Conservation (phyloP, 495 filamentous ascomycete genomes). For the Neurospora intermedia region DNA sequence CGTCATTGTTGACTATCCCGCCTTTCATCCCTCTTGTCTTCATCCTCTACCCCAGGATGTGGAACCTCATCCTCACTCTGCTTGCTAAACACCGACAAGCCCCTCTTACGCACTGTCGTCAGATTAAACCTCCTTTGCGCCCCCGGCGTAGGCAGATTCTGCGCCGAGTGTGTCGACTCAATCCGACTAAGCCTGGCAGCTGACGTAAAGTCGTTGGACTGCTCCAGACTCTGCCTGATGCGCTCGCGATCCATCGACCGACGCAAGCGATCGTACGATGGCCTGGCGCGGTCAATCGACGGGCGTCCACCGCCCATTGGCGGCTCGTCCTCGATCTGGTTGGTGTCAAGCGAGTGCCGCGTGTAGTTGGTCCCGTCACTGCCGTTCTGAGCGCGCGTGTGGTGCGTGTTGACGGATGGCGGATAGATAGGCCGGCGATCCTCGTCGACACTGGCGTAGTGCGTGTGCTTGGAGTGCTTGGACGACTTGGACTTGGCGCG, state of each 20-base stretch:
- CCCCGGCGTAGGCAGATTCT: not conserved
- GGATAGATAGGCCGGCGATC: conserved; percentile 85
- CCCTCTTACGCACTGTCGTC: conserved; percentile 23
- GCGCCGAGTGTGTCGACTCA: conserved; percentile 56
- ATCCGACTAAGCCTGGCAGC: conserved; percentile 73
- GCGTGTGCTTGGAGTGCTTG: conserved; percentile 45
- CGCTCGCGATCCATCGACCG: conserved; percentile 53
- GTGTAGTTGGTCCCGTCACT: conserved; percentile 93
- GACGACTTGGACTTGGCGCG: conserved; percentile 24
- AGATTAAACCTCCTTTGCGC: conserved; percentile 23
- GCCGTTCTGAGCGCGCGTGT: conserved; percentile 76
- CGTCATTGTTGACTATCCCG: not conserved
- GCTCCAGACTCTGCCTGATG: conserved; percentile 68
- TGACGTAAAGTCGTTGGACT: conserved; percentile 80
- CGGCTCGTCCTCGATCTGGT: conserved; percentile 21
- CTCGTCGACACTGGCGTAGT: conserved; percentile 58
- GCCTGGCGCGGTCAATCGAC: conserved; percentile 59
- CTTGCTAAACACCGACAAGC: conserved; percentile 26
- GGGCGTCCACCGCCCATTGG: conserved; percentile 25
- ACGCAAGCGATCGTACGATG: conserved; percentile 69
- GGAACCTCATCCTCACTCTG: conserved; percentile 14
- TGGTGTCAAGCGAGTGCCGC: conserved; percentile 36
- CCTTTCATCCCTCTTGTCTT: not conserved
- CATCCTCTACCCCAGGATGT: not conserved
- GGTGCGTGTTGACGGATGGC: conserved; percentile 73